Base-by-base conservation (phyloP, 148 eudicot species). In the Spergularia marina region DNA sequence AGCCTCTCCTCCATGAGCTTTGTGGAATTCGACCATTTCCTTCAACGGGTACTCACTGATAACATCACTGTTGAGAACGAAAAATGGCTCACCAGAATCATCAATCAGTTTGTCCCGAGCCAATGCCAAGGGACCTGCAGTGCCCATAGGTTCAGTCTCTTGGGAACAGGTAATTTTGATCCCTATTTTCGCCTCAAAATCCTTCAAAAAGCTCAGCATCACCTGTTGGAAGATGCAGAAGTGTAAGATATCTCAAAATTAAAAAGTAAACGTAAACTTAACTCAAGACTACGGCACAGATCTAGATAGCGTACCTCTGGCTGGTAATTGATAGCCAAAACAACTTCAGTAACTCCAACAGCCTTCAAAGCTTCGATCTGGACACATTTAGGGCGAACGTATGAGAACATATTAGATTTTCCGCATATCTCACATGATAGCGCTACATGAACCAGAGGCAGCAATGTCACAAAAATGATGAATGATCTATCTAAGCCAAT, bases 121-220 rank as follows among this genome's bases (percentile, higher is more conserved):
- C 83, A 95, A 82, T 60, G 98, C 98, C 76, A 95, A 80, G 52
- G 98, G 97, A 71, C 98, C 97, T 6, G 98, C 97, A 39, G 98
- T 95, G 54, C 98, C 98, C 47, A 95, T 89, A 78, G 98, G 98
- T 78, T 92, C 98, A 15, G 97, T 92, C 87, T 95, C 98, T 82
- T 84, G 97, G 47, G 98, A 92, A 73, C 94, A 92, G 12, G 89
- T 86, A 68, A 95, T 95, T 80, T 87, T 90, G 79, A 95, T 92
- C 74, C 79, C 97, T 76, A 95, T 86, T 75, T 92, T 90, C 25
- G 87, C 71, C 89, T 95, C 98, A 75, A 89, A 92, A 12, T 90
- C 98, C 80, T 95, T 95, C 70, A 95, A 74, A 83, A 95, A 92
- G 75, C 88, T 95, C 77, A 92, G 74, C 98, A 95, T 95, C 49